These are phyloP conservation scores for Boletus sensibilis DNA, from an alignment of 768 basidiomycete species.

Conservation along the genomic window DNA sequence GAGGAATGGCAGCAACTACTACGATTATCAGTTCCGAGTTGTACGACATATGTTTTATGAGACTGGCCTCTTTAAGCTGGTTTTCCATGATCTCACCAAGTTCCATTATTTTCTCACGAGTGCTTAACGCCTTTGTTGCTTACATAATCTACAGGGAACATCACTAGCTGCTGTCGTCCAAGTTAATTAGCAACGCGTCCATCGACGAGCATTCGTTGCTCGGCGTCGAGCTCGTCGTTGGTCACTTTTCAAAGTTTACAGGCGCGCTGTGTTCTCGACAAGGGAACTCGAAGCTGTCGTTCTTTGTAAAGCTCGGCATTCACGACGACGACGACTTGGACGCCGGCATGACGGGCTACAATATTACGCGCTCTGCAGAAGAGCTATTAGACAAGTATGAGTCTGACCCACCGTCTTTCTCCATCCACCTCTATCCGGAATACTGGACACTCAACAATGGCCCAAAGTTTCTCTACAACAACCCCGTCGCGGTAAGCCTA, in stretches of 20 bases:
- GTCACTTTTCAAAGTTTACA: too few relatives aligned
- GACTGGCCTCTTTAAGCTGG: slow-evolving; percentile 41
- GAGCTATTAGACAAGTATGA: slow-evolving; percentile 60
- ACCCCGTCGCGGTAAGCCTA: slow-evolving; percentile 60
- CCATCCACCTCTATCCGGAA: slow-evolving; percentile 74
- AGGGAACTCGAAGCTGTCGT: not conserved
- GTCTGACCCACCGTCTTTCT: slow-evolving; percentile 66
- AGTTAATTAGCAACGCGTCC: slow-evolving; percentile 22
- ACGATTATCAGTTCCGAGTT: slow-evolving; percentile 9
- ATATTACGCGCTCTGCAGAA: slow-evolving; percentile 61
- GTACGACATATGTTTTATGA: not conserved
- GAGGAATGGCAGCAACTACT: slow-evolving; percentile 81
- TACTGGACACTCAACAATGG: slow-evolving; percentile 82
- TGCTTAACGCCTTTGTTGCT: slow-evolving; percentile 10
- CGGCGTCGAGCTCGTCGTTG: not conserved
- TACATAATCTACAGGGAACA: slow-evolving; percentile 19
- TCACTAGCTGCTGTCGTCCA: not conserved
- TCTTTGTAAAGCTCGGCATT: not conserved
- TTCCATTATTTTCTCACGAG: slow-evolving; percentile 20
- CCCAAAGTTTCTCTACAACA: slow-evolving; percentile 78
- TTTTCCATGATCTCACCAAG: slow-evolving; percentile 30
- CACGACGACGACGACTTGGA: slow-evolving; percentile 15
- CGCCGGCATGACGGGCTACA: slow-evolving; percentile 64
- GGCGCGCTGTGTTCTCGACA: not conserved
- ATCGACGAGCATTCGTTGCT: slow-evolving; percentile 3